Evolutionary conservation across 257 asterid genomes (phyloP).

Genomic region (Schizonepeta tenuifolia): DNA sequence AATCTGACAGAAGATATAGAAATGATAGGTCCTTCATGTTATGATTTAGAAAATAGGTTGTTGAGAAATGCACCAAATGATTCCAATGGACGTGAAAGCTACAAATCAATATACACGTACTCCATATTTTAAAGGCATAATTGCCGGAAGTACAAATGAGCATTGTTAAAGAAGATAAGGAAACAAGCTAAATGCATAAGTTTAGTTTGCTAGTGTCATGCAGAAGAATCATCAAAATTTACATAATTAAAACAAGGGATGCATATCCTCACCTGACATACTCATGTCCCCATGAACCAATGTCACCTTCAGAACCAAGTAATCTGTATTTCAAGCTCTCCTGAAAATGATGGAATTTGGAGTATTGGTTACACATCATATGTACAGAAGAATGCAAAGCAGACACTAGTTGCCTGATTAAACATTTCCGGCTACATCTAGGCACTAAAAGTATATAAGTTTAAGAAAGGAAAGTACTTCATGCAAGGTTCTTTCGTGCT

Average conservation of each 20-base stretch:
- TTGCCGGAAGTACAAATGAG: background rate
- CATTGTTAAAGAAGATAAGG: background rate
- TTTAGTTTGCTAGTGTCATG: background rate
- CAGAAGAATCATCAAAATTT: constrained; percentile 14
- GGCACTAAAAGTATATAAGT: background rate
- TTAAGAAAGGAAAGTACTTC: background rate
- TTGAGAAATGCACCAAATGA: background rate
- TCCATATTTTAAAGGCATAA: background rate
- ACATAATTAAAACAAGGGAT: background rate
- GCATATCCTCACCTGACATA: constrained; percentile 74
- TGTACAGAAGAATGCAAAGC: constrained; percentile 20
- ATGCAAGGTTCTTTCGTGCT: constrained; percentile 13
- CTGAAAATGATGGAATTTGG: constrained; percentile 50
- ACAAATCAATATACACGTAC: background rate
- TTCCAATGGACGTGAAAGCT: background rate
- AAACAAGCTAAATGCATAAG: background rate
- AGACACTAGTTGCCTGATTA: constrained; percentile 5
- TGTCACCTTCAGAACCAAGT: constrained; percentile 84
- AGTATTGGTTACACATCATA: constrained; percentile 14
- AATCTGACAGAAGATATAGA: background rate
- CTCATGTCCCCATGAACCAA: constrained; percentile 99
- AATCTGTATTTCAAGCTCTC: constrained; percentile 95
- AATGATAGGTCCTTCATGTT: background rate
- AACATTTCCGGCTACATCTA: background rate
- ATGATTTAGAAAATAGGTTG: background rate